Evolutionary conservation across 176 grass and related monocot species (phyloP).

Genomic region (Bromus sterilis): DNA sequence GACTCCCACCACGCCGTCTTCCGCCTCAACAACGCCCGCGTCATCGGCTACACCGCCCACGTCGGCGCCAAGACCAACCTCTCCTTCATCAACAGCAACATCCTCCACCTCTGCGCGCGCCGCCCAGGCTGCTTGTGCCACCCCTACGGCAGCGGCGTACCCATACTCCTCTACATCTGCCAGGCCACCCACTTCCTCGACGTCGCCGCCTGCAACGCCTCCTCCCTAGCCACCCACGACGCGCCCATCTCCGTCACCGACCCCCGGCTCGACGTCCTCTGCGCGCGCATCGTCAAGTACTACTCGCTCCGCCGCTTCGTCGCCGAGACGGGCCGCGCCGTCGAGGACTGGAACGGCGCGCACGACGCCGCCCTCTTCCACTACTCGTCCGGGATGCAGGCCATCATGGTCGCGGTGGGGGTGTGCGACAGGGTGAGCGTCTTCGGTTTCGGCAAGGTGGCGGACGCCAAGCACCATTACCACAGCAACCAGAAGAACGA

Average conservation of each 20-base stretch:
- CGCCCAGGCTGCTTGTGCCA: conserved; percentile 78
- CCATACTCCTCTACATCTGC: conserved; percentile 87
- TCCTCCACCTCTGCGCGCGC: conserved; percentile 69
- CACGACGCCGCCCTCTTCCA: conserved; percentile 71
- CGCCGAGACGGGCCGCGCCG: conserved; percentile 34
- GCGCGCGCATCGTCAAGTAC: conserved; percentile 79
- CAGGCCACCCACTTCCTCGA: conserved; percentile 91
- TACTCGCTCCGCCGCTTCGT: conserved; percentile 83
- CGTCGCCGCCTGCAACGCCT: conserved; percentile 55
- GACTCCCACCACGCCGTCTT: conserved; percentile 78
- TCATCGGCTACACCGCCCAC: conserved; percentile 40
- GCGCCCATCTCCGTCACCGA: conserved; percentile 66
- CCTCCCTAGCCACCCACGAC: conserved; percentile 30
- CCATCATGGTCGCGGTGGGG: conserved; percentile 80
- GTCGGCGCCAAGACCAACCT: conserved; percentile 73
- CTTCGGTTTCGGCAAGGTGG: conserved; percentile 76
- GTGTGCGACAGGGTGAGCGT: conserved; percentile 77
- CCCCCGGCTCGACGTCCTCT: conserved; percentile 72
- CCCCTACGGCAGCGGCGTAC: conserved; percentile 64
- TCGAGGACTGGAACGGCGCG: conserved; percentile 48
- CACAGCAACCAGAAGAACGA: conserved; percentile 87
- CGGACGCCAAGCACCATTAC: conserved; percentile 86
- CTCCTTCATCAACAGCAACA: conserved; percentile 97
- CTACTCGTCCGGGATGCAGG: conserved; percentile 94
- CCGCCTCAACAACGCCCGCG: conserved; percentile 85